phyloP scores from a whole-genome alignment of 2,329 filamentous ascomycete genomes.

The Pyrenochaeta sp. region DNA sequence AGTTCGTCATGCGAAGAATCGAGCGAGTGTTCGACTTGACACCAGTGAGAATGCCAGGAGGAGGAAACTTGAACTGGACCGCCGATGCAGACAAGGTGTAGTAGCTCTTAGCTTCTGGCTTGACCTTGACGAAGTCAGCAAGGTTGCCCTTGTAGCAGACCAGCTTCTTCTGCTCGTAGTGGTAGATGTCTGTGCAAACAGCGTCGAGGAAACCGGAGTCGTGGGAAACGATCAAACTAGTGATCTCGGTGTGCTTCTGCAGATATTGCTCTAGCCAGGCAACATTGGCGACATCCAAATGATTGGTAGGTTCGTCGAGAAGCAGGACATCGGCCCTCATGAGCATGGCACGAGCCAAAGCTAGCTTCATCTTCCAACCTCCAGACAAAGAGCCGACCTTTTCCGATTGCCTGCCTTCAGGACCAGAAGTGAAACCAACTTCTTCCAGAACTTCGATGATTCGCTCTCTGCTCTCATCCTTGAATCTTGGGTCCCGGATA shows the following conservation, averaged over 20 bases:
- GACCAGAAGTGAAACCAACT: constrained; percentile 91
- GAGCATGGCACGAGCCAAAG: constrained; percentile 93
- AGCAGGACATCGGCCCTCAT: constrained; percentile 95
- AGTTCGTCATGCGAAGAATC: constrained; percentile 94
- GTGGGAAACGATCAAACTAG: constrained; percentile 96
- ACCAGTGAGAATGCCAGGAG: constrained; percentile 90
- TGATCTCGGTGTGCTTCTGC: constrained; percentile 95
- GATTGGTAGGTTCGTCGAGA: constrained; percentile 98
- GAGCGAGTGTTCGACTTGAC: constrained; percentile 94
- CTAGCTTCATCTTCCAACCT: constrained; percentile 99
- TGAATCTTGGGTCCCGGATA: constrained; percentile 85
- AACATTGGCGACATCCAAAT: constrained; percentile 95
- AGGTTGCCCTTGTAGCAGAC: constrained; percentile 85
- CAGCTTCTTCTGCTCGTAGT: constrained; percentile 98
- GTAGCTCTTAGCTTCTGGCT: constrained; percentile 96
- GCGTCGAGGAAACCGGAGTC: constrained; percentile 97
- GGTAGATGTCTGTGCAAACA: constrained; percentile 98
- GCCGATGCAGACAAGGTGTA: constrained; percentile 90
- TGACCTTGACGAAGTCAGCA: constrained; percentile 82
- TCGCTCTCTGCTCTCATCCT: constrained; percentile 77
- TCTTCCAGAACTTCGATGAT: constrained; percentile 86
- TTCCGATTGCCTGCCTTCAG: constrained; percentile 86
- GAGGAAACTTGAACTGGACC: constrained; percentile 97
- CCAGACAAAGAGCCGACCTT: constrained; percentile 94
- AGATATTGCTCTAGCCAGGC: constrained; percentile 96